Percentiles rank a stretch among this genome's conserved stretches.
Conservation (phyloP, 108 stramenopile species). For the Mediolabrus comicus region DNA sequence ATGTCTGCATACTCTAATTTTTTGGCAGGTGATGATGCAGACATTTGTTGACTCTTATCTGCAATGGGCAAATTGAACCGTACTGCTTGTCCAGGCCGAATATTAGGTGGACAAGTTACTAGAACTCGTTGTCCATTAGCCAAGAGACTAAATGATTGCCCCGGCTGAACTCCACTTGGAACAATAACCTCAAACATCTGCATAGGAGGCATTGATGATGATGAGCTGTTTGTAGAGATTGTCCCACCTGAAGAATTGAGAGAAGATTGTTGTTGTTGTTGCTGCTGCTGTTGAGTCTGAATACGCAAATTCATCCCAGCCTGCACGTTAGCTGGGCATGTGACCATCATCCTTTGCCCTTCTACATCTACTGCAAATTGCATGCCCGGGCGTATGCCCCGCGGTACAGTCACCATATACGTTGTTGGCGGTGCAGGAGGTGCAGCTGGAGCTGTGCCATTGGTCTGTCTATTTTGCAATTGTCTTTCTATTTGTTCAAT, state of each 20-base stretch:
- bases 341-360: constrained; percentile 79
- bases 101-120: constrained; percentile 90
- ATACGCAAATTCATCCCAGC: constrained; percentile 85
- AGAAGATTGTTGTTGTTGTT: constrained; percentile 9
- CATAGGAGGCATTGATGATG: constrained; percentile 36
- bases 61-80: constrained; percentile 85
- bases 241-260: neutral
- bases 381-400: constrained; percentile 74
- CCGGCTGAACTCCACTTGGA: constrained; percentile 78
- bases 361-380: constrained; percentile 81
- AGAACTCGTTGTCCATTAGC: constrained; percentile 90
- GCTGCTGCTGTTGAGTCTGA: constrained; percentile 57
- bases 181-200: constrained; percentile 91
- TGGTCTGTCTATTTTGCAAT: constrained; percentile 23
- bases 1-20: constrained; percentile 70
- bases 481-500: neutral
- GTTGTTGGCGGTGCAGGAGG: constrained; percentile 47
- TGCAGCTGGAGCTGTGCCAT: constrained; percentile 11
- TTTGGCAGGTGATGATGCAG: constrained; percentile 29
- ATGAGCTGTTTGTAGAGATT: neutral
- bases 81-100: constrained; percentile 83
- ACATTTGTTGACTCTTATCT: constrained; percentile 18
- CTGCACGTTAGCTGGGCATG: constrained; percentile 73
- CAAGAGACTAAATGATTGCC: constrained; percentile 85
- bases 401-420: constrained; percentile 83